phyloP scores from a whole-genome alignment of 441 rosid species.

The Biscutella laevigata region DNA sequence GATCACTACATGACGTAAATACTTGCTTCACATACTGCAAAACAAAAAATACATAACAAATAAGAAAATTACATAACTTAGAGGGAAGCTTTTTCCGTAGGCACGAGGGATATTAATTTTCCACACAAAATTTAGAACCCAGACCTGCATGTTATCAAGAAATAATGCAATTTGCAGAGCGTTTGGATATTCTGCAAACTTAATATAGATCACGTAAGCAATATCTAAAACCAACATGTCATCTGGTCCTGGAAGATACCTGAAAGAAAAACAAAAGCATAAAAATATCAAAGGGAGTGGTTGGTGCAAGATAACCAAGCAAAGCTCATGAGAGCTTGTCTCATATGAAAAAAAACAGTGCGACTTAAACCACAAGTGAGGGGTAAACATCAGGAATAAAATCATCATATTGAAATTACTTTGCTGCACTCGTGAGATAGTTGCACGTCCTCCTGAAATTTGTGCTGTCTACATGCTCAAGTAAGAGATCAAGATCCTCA shows the following conservation, averaged over 20 bases:
- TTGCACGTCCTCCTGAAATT: constrained; percentile 91
- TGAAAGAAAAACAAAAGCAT: constrained; percentile 29
- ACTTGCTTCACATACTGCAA: constrained; percentile 79
- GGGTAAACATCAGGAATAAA: neutral
- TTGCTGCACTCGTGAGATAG: constrained; percentile 85
- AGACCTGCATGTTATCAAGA: constrained; percentile 82
- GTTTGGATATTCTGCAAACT: constrained; percentile 65
- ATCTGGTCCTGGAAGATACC: constrained; percentile 96
- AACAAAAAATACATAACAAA: constrained; percentile 19
- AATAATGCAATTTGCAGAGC: constrained; percentile 85
- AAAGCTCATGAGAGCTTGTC: neutral
- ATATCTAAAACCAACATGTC: constrained; percentile 70
- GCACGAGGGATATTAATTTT: constrained; percentile 10
- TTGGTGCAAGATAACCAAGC: constrained; percentile 2
- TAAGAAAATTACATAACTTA: neutral
- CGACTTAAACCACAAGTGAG: neutral
- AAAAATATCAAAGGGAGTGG: constrained; percentile 15
- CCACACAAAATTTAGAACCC: constrained; percentile 11
- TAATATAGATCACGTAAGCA: constrained; percentile 73
- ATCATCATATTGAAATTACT: constrained; percentile 35
- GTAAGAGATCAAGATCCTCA: constrained; percentile 87
- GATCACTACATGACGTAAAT: constrained; percentile 60
- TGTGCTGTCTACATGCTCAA: constrained; percentile 72
- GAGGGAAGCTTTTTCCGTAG: constrained; percentile 1
- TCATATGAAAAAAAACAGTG: no score